Base-by-base conservation (phyloP, 2,329 filamentous ascomycete genomes). In the Bretziella fagacearum region DNA sequence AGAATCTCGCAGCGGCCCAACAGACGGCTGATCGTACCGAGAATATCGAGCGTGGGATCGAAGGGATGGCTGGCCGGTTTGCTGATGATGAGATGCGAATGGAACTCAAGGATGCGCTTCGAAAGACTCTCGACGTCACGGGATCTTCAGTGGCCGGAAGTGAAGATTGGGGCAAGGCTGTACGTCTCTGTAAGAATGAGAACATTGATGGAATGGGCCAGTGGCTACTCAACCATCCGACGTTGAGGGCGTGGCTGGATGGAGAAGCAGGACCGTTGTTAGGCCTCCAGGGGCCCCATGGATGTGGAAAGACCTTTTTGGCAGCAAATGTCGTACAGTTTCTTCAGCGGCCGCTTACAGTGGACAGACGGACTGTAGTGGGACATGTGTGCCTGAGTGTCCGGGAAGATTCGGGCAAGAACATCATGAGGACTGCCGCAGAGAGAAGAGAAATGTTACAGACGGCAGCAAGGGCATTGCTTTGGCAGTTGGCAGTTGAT, bases 281-380 rank as follows among this genome's bases (percentile, higher is more conserved):
- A 13, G 32, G 36, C 17, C 23, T 47, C 4, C 3, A 39, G 7
- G 44, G 35, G 10, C 35, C 44, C 6, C 26, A 37, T 8, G 33
- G 44, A 8, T 40, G 44, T n/a, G 44, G 44, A 10, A 30, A 40
- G 35, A 41, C 44, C 6, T 47, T 29, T 30, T 15, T 46, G 25
- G 44, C 44, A n/a, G 44, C 44, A 15, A 27, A 36, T 36, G 20
- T 20, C 11, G 25, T 22, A 13, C 11, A 36, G 27, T 18, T 40
- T 30, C 20, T 44, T 4, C 41, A 44, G 7, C 10, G 22, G 15
- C 18, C 29, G 2, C 26, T 6, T 13, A 10, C 26, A 20, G 10
- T 17, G 5, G 17, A 44, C 4, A 15, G 26, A 6, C 23, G 26
- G 27, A 33, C 22, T 22, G 26, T 44, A 4, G 15, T 44, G 11